Base-by-base conservation (phyloP, 2,329 filamentous ascomycete species). In the Annulohypoxylon truncatum region DNA sequence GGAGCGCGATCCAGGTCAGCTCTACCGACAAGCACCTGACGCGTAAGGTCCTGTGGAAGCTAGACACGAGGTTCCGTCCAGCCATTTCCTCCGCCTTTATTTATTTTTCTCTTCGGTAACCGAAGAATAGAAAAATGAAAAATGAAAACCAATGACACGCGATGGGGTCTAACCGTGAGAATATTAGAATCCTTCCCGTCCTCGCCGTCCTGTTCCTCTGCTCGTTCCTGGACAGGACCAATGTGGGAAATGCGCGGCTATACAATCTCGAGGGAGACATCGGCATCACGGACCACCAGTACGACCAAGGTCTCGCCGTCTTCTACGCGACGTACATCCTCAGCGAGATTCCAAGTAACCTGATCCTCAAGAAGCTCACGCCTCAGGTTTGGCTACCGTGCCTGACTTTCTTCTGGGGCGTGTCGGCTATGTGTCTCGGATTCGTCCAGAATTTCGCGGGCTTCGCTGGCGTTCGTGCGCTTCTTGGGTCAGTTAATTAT, bases 171-270 rank as follows among this genome's bases (percentile, higher is more conserved):
- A 63, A 67, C 35, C 26, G 26, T 61, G 61, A 22, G 24, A 35
- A 48, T n/a, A 48, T 10, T 29, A 90, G 87, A 51, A 85, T 91
- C 24, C 79, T 91, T 5, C 89, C 89, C 0, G 77, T 89, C 5
- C 82, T 92, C n/a, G 84, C 88, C 0, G 72, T 91, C 0, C 79
- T 92, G 1, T 90, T 90, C 70, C 81, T 91, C 8, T 90, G 87
- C 77, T 90, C 88, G 0, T 85, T 85, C 65, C 80, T 86, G 52
- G 90, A 92, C 76, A 84, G 90, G 42, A 91, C 89, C n/a, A 92
- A 92, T 74, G 88, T 92, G 35, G 90, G 90, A 35, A 92, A 92
- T 72, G 90, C 89, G 22, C 88, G 88, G 66, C 87, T 92, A 7
- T 82, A 90, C 54, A 85, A 87, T 0, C 81, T 92, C 12, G 86